Evolutionary conservation across 208 protist genomes (phyloP), one percentile per base, ranked within the genome.

Genomic region (Leishmania martiniquensis): DNA sequence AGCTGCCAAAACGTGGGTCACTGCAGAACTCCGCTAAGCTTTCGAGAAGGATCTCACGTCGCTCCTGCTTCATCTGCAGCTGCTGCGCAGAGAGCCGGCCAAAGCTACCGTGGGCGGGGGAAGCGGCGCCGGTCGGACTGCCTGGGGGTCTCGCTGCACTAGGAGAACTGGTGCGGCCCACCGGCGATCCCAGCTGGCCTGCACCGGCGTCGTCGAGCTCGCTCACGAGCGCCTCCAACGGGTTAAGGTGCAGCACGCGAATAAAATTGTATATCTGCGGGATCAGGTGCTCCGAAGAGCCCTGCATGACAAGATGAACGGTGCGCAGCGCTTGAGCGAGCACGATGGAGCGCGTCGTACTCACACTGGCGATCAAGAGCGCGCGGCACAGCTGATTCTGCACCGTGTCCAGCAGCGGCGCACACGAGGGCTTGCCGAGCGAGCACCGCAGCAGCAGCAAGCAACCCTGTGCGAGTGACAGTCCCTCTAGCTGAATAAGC

Each of bases 191-290:
- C 1, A 37, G 44, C 13, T 32, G 52, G 42, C 52, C 54, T 5
- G 42, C 62, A 34, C 74, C 68, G 25, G 34, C 67, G 39, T 76
- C 72, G 34, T 68, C 65, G n/a, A 89, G 52, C 72, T 92, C 89
- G 37, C 89, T 87, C 42, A 85, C 74, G 22, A 94, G 89, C 44
- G 85, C 69, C 45, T 86, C 78, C 44, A 97, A 83, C 54, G 93
- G 92, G 62, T 88, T 86, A 39, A 98, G 77, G 77, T 97, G 93
- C 65, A 97, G 75, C n/a, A 89, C 88, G 32, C 86, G 84, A 20
- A 98, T 77, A 76, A 98, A 97, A 73, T 84, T 89, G 75, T 91
- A 92, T 5, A 91, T 86, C 75, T 98, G 95, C 42, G 93, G 93
- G 44, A 93, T 86, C 60, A 97, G 77, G 66, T 78, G 72, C 45